Evolutionary conservation across 2,329 filamentous ascomycete genomes (phyloP), one percentile per base, ranked within the genome.

Genomic region (Daldinia eschscholtzii): DNA sequence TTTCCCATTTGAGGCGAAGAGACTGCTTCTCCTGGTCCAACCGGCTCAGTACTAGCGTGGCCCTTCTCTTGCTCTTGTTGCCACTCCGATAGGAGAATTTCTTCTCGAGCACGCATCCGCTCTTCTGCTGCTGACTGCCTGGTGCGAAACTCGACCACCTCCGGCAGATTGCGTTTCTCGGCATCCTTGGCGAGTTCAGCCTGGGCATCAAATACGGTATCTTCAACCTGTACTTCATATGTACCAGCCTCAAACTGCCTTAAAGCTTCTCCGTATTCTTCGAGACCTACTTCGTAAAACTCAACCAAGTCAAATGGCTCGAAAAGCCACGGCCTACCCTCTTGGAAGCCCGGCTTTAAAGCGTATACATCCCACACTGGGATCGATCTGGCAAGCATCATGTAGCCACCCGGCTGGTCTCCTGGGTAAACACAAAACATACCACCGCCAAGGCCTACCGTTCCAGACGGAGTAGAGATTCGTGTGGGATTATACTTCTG

Each of bases 1-100:
- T 85, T 87, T 6, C 86, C 86, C 39, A 83, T 81, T 41, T 85
- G 76, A 0, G 82, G 81, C 0, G 82, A 79, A 50, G 82, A 79
- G 28, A 85, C 77, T 1, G 76, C 73, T 0, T 79, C 69, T 2
- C 79, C 75, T 61, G 67, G 72, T 48, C 62, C 75, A 53, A 46
- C 67, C 55, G 33, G 63, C 6, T 61, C 62, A 4, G 33, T 41
- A 13, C 33, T 58, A 42, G 72, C 66, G 28, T 65, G 70, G 20
- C 48, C 67, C 6, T 61, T 72, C 46, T 75, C 71, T 50, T 75
- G 68, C 53, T 73, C 70, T 0, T 68, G 56, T 26, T 74, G 73
- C 80, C 80, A 81, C 48, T 80, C 73, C 9, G 59, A 61, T 23
- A 77, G 75, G 4, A 80, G 62, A 39, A 68, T 60, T 48, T 76